phyloP scores from a whole-genome alignment of 768 basidiomycete species.

The Leccinum truebloodii region DNA sequence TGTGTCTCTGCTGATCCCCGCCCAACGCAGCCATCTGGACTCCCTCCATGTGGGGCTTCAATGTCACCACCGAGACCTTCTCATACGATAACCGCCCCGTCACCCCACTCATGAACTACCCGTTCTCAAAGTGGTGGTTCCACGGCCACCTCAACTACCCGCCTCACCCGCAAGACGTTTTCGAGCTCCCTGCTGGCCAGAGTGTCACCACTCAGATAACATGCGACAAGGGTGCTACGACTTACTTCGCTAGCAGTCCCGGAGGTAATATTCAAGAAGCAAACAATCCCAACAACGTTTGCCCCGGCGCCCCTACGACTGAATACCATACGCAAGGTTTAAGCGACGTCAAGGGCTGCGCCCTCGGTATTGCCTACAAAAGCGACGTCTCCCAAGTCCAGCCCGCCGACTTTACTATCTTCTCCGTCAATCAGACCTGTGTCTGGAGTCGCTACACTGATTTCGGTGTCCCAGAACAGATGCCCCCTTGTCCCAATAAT shows the following conservation, averaged over 20 bases:
- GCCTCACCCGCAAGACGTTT: constrained; percentile 55
- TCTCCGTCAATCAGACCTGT: constrained; percentile 75
- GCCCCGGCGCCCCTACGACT: constrained; percentile 44
- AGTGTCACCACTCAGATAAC: constrained; percentile 53
- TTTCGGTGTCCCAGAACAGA: constrained; percentile 62
- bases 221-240: constrained; percentile 62
- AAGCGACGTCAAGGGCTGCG: constrained; percentile 61
- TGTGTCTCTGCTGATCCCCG: neutral
- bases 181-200: constrained; percentile 60
- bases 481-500: constrained; percentile 67
- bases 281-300: constrained; percentile 50
- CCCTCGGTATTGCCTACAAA: constrained; percentile 77
- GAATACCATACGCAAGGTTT: constrained; percentile 58
- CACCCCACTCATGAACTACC: constrained; percentile 37
- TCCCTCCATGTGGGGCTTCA: constrained; percentile 67
- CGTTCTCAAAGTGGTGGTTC: constrained; percentile 57
- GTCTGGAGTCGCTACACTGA: constrained; percentile 72
- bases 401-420: constrained; percentile 71
- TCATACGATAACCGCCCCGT: constrained; percentile 67
- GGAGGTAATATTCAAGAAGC: constrained; percentile 54
- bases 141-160: constrained; percentile 60
- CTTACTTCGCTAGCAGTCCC: constrained; percentile 51
- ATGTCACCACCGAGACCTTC: constrained; percentile 56
- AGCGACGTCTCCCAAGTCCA: constrained; percentile 53
- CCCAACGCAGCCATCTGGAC: constrained; percentile 46